Evolutionary conservation across 2,329 filamentous ascomycete species (phyloP), one percentile per base, ranked within the genome.

Genomic region (Calonectria hawksworthii): DNA sequence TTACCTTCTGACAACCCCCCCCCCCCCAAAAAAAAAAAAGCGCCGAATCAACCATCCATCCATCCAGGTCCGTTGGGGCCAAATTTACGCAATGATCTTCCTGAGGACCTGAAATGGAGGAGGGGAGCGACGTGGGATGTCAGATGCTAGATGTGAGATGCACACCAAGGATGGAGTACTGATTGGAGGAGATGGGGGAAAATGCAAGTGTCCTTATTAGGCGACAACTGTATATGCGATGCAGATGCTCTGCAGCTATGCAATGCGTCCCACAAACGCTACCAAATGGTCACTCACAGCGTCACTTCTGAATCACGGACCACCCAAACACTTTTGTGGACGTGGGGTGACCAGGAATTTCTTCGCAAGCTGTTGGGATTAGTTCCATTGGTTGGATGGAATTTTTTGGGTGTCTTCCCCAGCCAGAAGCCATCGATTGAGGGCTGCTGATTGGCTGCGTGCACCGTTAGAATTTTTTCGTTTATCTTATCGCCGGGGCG

Each of bases 21-120:
- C n/a, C n/a, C n/a, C n/a, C n/a, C n/a, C n/a, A n/a, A n/a, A n/a
- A n/a, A n/a, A 64, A 63, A 72, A 59, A 21, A 44, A 21, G n/a
- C 30, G 44, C 72, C 51, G 30, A 66, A 41, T 36, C 56, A 54
- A 52, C 32, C 56, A 54, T 52, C 44, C 51, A 41, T 51, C 7
- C 23, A 34, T 32, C 63, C 10, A 44, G 11, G 34, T 26, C 34
- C 21, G 10, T 26, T 13, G 3, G n/a, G 16, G 13, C 21, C 41
- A 26, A 38, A 41, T 41, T 54, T 80, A 81, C 68, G 72, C 78
- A 52, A 88, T 76, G 80, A 86, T 85, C 61, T 82, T 81, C 77
- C 84, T 85, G 72, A 89, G 76, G 9, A 87, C 89, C 80, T 89
- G 86, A 77, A 56, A 32, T 13, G 13, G 56, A 8, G 23, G 13